Evolutionary conservation across 2,329 filamentous ascomycete genomes (phyloP).

Genomic region (Aureobasidium mangrovei): DNA sequence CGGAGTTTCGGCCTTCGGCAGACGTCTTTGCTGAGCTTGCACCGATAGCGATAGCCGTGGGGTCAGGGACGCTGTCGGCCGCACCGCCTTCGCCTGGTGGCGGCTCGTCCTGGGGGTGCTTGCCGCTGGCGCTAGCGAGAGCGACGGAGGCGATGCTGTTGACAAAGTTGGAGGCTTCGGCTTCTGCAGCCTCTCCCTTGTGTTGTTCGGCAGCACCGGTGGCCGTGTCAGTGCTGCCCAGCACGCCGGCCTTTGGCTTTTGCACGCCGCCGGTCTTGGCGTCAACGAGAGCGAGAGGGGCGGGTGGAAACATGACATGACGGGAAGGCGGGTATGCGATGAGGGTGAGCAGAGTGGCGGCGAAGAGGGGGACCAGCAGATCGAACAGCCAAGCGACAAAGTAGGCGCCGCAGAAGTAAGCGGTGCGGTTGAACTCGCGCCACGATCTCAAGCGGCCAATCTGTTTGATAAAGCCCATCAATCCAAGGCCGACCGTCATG

Average conservation of each 20-base stretch:
- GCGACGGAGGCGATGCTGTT: constrained; percentile 64
- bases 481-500: constrained; percentile 63
- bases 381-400: constrained; percentile 63
- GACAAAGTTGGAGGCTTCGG: constrained; percentile 74
- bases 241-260: constrained; percentile 64
- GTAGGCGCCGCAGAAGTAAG: constrained; percentile 54
- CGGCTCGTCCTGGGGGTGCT: constrained; percentile 60
- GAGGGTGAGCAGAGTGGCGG: constrained; percentile 53
- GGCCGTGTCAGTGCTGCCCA: constrained; percentile 66
- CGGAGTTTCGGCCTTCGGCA: constrained; percentile 43
- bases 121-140: constrained; percentile 65
- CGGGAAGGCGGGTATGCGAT: constrained; percentile 58
- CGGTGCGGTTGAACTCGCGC: constrained; percentile 62
- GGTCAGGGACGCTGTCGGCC: constrained; percentile 52
- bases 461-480: constrained; percentile 63
- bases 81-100: constrained; percentile 32
- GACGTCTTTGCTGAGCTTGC: constrained; percentile 48
- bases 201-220: constrained; percentile 78
- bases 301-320: constrained; percentile 61
- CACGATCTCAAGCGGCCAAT: constrained; percentile 69
- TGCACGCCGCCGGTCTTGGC: constrained; percentile 63
- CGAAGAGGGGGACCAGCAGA: constrained; percentile 55
- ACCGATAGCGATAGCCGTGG: constrained; percentile 46
- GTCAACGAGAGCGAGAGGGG: constrained; percentile 65
- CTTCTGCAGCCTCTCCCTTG: constrained; percentile 74